Conservation (phyloP, 1,139 yeast genomes). For the Saccharomyces hybrid region DNA sequence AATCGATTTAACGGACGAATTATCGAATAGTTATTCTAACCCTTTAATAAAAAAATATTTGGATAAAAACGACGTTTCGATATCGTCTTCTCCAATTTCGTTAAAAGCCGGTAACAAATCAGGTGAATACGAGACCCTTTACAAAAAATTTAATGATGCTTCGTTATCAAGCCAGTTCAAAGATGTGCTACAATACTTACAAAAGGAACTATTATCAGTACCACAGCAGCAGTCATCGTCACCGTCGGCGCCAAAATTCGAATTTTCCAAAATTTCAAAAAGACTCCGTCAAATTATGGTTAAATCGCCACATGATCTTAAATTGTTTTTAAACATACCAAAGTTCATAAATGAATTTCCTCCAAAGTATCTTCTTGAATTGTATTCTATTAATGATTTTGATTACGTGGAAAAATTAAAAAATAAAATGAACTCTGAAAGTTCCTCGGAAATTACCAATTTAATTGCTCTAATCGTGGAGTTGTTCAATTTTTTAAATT, state of each 20-base stretch:
- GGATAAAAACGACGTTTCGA: slow-evolving; percentile 6
- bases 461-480: slow-evolving; percentile 4
- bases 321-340: slow-evolving; percentile 23
- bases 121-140: slow-evolving; percentile 10
- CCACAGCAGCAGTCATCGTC: not conserved
- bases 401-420: slow-evolving; percentile 13
- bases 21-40: slow-evolving; percentile 20
- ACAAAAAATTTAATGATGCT: slow-evolving; percentile 9
- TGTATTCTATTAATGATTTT: slow-evolving; percentile 29
- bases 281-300: slow-evolving; percentile 18
- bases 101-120: not conserved
- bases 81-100: not conserved
- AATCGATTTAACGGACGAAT: slow-evolving; percentile 28
- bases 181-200: slow-evolving; percentile 12
- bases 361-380: slow-evolving; percentile 24
- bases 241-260: not conserved
- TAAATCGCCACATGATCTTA: slow-evolving; percentile 27
- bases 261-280: not conserved
- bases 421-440: slow-evolving; percentile 5
- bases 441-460: slow-evolving; percentile 14
- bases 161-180: slow-evolving; percentile 5
- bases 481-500: slow-evolving; percentile 8
- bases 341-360: slow-evolving; percentile 27
- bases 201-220: slow-evolving; percentile 6
- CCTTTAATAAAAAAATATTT: slow-evolving; percentile 25